Evolutionary conservation across 306 rosid genomes (phyloP).

Genomic region (Rosa multiflora): DNA sequence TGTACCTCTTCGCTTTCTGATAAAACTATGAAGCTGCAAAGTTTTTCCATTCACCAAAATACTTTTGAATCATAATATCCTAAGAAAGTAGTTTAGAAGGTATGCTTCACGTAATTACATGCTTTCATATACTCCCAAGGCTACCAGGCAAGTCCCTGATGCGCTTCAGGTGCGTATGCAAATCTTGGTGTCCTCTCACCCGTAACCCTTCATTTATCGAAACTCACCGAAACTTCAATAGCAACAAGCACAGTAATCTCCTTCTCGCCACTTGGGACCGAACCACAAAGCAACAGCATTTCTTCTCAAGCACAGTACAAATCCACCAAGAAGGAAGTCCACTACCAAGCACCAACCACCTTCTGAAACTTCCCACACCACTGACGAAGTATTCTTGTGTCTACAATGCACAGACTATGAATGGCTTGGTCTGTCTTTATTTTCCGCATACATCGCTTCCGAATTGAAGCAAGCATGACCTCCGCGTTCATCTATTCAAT

Average conservation of each 20-base stretch:
- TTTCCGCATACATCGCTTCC: neutral
- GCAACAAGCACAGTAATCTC: too few relatives aligned
- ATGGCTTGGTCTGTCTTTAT: constrained; percentile 10
- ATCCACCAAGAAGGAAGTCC: constrained; percentile 5
- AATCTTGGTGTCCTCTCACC: constrained; percentile 5
- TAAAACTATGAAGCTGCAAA: neutral
- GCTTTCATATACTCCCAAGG: neutral
- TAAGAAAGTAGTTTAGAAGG: neutral
- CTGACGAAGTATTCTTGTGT: neutral
- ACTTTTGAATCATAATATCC: neutral
- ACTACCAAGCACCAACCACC: neutral
- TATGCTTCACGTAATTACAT: neutral
- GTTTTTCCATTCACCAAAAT: neutral
- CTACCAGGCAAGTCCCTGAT: neutral
- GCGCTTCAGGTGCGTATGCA: constrained; percentile 1
- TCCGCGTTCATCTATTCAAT: neutral
- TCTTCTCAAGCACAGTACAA: constrained; percentile 11
- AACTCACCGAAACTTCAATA: neutral
- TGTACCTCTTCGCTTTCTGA: neutral
- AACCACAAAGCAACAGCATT: neutral
- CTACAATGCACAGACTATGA: neutral
- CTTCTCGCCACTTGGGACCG: constrained; percentile 5
- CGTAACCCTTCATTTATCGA: neutral
- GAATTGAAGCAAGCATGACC: neutral
- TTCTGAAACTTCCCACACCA: constrained; percentile 6